phyloP scores from a whole-genome alignment of 148 eudicot species.

The Silene uniflora region DNA sequence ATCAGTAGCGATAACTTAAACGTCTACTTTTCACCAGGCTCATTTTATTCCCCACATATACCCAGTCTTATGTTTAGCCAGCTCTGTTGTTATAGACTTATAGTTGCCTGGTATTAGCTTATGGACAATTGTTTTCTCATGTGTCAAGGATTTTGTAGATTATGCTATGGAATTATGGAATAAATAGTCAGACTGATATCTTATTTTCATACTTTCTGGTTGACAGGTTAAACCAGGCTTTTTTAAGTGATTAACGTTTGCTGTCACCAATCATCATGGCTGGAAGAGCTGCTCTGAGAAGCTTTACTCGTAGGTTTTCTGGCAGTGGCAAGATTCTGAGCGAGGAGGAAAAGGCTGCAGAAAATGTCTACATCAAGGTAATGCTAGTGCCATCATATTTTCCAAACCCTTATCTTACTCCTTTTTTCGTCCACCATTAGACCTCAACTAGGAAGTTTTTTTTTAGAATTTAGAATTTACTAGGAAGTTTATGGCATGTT shows the following conservation, averaged over 20 bases:
- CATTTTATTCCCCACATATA: background rate
- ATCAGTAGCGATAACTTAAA: background rate
- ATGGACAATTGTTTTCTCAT: background rate
- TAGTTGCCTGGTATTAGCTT: background rate
- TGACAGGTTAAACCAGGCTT: background rate
- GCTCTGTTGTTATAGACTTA: background rate
- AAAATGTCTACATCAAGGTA: conserved; percentile 95
- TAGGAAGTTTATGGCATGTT: no score
- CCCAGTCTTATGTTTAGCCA: background rate
- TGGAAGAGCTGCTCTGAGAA: conserved; percentile 59
- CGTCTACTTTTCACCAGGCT: background rate
- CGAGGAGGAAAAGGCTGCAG: conserved; percentile 99
- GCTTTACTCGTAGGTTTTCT: conserved; percentile 65
- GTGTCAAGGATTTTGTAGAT: background rate
- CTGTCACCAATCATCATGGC: conserved; percentile 45
- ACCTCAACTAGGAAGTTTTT: background rate
- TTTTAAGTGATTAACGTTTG: background rate
- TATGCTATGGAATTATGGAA: no score
- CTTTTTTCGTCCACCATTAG: background rate
- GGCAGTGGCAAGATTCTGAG: conserved; percentile 73
- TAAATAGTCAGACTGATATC: background rate
- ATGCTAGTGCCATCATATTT: background rate
- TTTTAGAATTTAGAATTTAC: no score
- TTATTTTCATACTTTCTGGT: conserved; percentile 15
- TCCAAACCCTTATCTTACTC: background rate